These are phyloP conservation scores for Entoloma clypeatum DNA, from an alignment of 1,284 basidiomycete genomes.

Conservation along the genomic window DNA sequence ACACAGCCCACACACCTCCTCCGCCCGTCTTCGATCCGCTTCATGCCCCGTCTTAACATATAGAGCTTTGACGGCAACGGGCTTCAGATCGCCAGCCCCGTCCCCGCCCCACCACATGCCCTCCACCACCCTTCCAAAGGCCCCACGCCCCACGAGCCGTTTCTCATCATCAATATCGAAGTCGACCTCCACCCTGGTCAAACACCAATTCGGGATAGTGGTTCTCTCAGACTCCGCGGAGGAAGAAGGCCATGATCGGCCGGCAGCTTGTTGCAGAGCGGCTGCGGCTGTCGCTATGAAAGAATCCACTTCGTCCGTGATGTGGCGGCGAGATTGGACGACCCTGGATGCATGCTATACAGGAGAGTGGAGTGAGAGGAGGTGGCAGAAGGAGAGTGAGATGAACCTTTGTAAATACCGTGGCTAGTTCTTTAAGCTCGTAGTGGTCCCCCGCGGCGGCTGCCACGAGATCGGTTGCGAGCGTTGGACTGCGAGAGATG, in stretches of 20 bases:
- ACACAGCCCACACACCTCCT: conserved; percentile 20
- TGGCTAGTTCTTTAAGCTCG: conserved; percentile 14
- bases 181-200: conserved; percentile 26
- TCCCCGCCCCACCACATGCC: conserved; percentile 25
- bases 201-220: conserved; percentile 21
- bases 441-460: conserved; percentile 9
- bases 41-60: no score
- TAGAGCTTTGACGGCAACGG: conserved; percentile 26
- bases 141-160: conserved; percentile 20
- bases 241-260: no score
- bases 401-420: conserved; percentile 15
- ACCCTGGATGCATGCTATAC: conserved; percentile 10
- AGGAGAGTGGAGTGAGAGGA: neutral
- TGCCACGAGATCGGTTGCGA: conserved; percentile 11
- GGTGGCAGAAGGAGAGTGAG: neutral
- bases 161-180: conserved; percentile 20
- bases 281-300: conserved; percentile 21
- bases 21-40: conserved; percentile 12
- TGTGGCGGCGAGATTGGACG: neutral
- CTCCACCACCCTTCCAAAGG: conserved; percentile 24
- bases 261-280: conserved; percentile 20
- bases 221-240: conserved; percentile 13
- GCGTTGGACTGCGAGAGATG: conserved; percentile 1
- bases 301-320: conserved; percentile 7
- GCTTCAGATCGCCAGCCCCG: no score